Evolutionary conservation across 1,139 yeast genomes (phyloP).

Genomic region (Candida glucosophila): DNA sequence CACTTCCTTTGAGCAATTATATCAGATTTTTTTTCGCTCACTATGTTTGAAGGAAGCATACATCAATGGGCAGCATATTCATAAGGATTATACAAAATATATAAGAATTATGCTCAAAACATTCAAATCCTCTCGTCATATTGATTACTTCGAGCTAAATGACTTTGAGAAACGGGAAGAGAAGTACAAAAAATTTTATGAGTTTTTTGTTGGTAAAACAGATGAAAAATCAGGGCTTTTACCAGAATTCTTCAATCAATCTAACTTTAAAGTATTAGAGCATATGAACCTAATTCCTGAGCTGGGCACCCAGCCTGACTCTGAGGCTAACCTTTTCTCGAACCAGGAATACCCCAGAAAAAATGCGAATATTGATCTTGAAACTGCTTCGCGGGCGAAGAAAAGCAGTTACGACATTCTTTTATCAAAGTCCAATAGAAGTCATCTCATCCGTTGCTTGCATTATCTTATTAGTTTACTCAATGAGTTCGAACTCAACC

Average conservation of each 20-base stretch:
- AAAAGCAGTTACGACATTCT: background rate
- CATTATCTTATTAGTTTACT: conserved; percentile 21
- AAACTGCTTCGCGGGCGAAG: background rate
- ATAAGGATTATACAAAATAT: no score
- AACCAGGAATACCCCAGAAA: background rate
- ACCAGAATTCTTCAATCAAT: conserved; percentile 8
- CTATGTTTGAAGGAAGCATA: conserved; percentile 7
- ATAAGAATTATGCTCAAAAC: conserved; percentile 14
- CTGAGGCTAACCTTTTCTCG: background rate
- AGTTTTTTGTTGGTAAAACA: conserved; percentile 10
- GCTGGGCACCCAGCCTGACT: conserved; percentile 2
- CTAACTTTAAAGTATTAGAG: conserved; percentile 9
- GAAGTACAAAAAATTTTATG: conserved; percentile 11
- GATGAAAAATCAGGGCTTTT: conserved; percentile 8
- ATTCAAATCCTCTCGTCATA: conserved; percentile 15
- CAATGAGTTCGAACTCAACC: conserved; percentile 20
- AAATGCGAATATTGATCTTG: background rate
- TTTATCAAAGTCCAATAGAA: background rate
- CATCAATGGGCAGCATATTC: conserved; percentile 6
- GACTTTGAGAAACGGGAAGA: conserved; percentile 11
- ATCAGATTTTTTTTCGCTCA: conserved; percentile 17
- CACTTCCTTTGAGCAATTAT: conserved; percentile 12
- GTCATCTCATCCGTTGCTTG: conserved; percentile 8
- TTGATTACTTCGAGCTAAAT: conserved; percentile 17
- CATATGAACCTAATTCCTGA: conserved; percentile 8